phyloP scores from a whole-genome alignment of 2,329 filamentous ascomycete species.

The Penicillium sp. region DNA sequence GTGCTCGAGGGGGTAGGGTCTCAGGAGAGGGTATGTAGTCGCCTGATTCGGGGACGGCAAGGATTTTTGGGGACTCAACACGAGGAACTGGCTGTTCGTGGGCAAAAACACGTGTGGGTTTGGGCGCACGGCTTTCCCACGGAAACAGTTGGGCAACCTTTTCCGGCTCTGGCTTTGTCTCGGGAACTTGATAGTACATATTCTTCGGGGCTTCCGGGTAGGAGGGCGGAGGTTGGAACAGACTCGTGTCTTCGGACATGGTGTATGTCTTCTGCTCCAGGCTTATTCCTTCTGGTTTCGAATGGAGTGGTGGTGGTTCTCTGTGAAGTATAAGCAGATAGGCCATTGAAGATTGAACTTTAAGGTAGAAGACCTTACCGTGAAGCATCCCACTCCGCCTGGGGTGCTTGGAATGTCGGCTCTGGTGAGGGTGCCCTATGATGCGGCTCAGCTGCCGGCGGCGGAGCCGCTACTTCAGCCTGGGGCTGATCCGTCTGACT shows the following conservation, averaged over 20 bases:
- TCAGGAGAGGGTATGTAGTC: neutral
- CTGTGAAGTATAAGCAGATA: conserved; percentile 42
- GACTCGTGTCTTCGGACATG: conserved; percentile 72
- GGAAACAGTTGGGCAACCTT: conserved; percentile 75
- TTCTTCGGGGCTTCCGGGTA: conserved; percentile 82
- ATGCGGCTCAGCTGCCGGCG: conserved; percentile 38
- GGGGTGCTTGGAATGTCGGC: conserved; percentile 55
- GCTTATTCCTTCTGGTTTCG: conserved; percentile 79
- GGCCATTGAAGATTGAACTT: conserved; percentile 3
- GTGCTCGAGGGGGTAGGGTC: conserved; percentile 5
- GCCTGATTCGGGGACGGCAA: neutral
- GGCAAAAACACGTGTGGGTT: conserved; percentile 52
- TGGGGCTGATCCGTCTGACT: conserved; percentile 28
- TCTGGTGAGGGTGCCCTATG: conserved; percentile 37
- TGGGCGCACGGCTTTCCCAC: conserved; percentile 72
- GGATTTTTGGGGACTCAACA: conserved; percentile 3
- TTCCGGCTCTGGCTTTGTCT: conserved; percentile 54
- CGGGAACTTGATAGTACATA: conserved; percentile 83
- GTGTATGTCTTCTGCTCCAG: conserved; percentile 75
- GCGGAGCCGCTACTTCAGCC: conserved; percentile 38
- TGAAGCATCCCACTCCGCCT: conserved; percentile 61
- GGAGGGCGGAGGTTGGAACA: conserved; percentile 71
- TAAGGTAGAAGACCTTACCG: conserved; percentile 47
- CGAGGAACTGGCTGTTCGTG: conserved; percentile 29
- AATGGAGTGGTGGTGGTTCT: conserved; percentile 60